Conservation (phyloP, 805 yeast genomes). For the Teunomyces barrocoloradensis region DNA sequence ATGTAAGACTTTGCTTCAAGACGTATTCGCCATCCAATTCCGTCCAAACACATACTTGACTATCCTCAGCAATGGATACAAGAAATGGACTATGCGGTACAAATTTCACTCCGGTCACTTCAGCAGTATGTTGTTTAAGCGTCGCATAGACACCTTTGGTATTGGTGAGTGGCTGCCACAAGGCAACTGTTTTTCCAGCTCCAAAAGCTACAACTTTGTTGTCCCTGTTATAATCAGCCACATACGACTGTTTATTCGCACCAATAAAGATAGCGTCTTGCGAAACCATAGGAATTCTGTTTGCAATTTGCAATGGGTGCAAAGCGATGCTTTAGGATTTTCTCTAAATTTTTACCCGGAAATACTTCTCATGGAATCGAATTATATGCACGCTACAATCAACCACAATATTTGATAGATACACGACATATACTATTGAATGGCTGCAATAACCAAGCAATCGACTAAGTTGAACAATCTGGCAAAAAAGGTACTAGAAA, state of each 20-base stretch:
- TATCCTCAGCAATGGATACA: slow-evolving; percentile 69
- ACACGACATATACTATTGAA: no score
- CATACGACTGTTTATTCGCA: slow-evolving; percentile 64
- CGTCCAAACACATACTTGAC: slow-evolving; percentile 58
- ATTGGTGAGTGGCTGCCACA: slow-evolving; percentile 59
- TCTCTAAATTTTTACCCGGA: slow-evolving; percentile 1
- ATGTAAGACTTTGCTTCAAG: slow-evolving; percentile 29
- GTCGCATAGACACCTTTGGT: slow-evolving; percentile 52
- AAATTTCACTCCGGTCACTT: slow-evolving; percentile 63
- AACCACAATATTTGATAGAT: background rate
- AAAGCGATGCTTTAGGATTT: background rate
- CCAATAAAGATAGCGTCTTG: slow-evolving; percentile 65
- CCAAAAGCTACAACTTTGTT: slow-evolving; percentile 62
- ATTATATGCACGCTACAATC: background rate
- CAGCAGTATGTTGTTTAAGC: slow-evolving; percentile 58
- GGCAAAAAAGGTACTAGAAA: no score
- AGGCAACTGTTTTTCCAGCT: slow-evolving; percentile 61
- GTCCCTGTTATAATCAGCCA: slow-evolving; percentile 47
- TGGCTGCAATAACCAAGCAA: no score
- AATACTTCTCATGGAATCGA: background rate
- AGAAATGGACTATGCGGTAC: slow-evolving; percentile 44
- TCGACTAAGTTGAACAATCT: no score
- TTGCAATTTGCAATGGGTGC: background rate
- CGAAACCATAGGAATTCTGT: background rate
- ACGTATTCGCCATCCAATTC: slow-evolving; percentile 25